Evolutionary conservation across 805 yeast genomes (phyloP), one percentile per base, ranked within the genome.

Genomic region (Ascoidea asiatica): DNA sequence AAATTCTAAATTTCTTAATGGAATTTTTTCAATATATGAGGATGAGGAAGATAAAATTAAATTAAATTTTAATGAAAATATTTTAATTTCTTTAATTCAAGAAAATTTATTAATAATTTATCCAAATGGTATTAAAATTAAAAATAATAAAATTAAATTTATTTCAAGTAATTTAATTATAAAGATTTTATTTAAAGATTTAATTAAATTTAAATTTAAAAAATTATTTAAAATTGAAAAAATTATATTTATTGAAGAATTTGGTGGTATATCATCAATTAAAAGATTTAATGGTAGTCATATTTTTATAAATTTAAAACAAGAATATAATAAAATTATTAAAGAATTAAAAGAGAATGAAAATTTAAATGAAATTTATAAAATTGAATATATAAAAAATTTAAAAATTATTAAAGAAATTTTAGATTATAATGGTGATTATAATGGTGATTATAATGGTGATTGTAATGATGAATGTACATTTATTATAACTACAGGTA

Each of bases 211-310:
- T 15, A 41, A 3, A 46, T 39, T 2, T 39, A 51, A 46, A 17
- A 63, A 63, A 42, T 50, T 68, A 21, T 57, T 68, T n/a, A 66
- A 79, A 0, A 72, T 92, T 39, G 98, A 92, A 50, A 92, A 92
- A 52, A 62, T 90, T 22, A 74, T 90, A 5, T 77, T 80, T 49
- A 65, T 92, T 23, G 97, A 88, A 53, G 75, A 79, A 1, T 58
- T 72, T 18, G 99, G 99, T 1, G 99, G 99, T 0, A 81, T 87
- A 5, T 97, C 97, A 0, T 82, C 94, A 0, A 65, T 78, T 20
- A 95, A 87, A 56, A 69, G 97, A 47, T 73, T 77, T 46, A 77
- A 79, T 46, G 77, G 88, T 3, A 74, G 95, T 17, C 98, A 92
- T 60, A 94, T 92, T 1, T 81, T 82, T 48, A 79, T 90, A 46